Base-by-base conservation (phyloP, 2,329 filamentous ascomycete species). In the Magnaporthales sp. region DNA sequence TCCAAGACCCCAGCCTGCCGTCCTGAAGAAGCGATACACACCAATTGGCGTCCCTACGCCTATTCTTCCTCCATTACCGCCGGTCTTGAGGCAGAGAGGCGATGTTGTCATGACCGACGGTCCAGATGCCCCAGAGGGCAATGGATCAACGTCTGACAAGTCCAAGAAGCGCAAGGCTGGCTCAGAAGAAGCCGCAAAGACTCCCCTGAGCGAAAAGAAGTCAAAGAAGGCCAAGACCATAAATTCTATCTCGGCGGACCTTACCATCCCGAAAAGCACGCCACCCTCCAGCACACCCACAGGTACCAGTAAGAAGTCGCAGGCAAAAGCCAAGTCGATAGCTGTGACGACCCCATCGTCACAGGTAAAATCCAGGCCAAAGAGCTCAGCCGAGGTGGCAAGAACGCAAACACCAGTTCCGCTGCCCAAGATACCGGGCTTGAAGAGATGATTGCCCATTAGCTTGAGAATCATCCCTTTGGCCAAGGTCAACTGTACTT, bases 11-110 rank as follows among this genome's bases (percentile, higher is more conserved):
- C 91, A 93, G 74, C 89, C 91, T 1, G 81, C 84, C 71, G 89
- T 87, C 7, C 78, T 93, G 66, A 86, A 83, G 72, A 84, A 88
- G 76, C 85, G 90, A 38, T 92, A 85, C 75, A 83, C 83, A 66
- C 90, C 90, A 1, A 84, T 89, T 61, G 90, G 90, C 30, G 80
- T 85, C 60, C 74, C 51, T 3, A 32, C 51, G 5, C 64, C 67
- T 10, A 64, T 68, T 26, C 24, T 69, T 4, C 69, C 66, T 19
- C 32, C 64, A n/a, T 27, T 64, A 1, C 64, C 56, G 56, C 67
- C 64, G 26, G 26, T 67, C 1, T 58, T 60, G 54, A 54, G 68
- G 54, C 67, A 63, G 64, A n/a, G 58, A 19, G 67, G 31, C 8
- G 61, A 66, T 61, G 56, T 68, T 27, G 74, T 63, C 30, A 62